Evolutionary conservation across 2,329 filamentous ascomycete genomes (phyloP), one percentile per base, ranked within the genome.

Genomic region (Colletotrichum phormii): DNA sequence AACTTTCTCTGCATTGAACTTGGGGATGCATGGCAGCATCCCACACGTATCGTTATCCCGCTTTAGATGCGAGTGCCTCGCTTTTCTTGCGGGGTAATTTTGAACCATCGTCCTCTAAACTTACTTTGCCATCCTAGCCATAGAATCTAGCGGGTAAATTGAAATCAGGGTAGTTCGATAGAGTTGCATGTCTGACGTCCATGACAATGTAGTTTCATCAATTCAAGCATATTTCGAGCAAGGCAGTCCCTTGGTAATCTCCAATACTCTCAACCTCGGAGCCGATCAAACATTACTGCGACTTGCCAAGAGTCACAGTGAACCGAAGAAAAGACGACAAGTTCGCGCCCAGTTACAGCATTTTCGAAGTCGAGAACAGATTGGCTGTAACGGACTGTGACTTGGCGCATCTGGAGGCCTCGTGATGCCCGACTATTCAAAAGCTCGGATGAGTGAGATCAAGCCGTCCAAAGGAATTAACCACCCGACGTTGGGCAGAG

Each of bases 191-290:
- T n/a, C 18, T 61, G 69, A 37, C 51, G 29, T 49, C 35, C 35
- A 63, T 5, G n/a, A 22, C 18, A 35, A 67, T 13, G 46, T 31
- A n/a, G 58, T 59, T 57, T 53, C 65, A 63, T 29, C 29, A 72
- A 58, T 68, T 68, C 69, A 72, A 72, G 69, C 69, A 72, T 69
- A 72, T 58, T n/a, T 51, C 4, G 7, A 46, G 6, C 58, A 49
- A 53, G 69, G 69, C 58, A 62, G 3, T 15, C 3, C 69, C 69
- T 35, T 68, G 64, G 42, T 49, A 6, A 11, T n/a, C 35, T 35
- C 2, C 18, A 37, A 24, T 53, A 46, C 53, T 31, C 55, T 46
- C 29, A 63, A 53, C 33, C 51, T 53, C n/a, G 49, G 33, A 62
- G 42, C 29, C 15, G 12, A 2, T n/a, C 64, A 60, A 61, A 72